Base-by-base conservation (phyloP, 148 eudicot species). In the Arbutus unedo region DNA sequence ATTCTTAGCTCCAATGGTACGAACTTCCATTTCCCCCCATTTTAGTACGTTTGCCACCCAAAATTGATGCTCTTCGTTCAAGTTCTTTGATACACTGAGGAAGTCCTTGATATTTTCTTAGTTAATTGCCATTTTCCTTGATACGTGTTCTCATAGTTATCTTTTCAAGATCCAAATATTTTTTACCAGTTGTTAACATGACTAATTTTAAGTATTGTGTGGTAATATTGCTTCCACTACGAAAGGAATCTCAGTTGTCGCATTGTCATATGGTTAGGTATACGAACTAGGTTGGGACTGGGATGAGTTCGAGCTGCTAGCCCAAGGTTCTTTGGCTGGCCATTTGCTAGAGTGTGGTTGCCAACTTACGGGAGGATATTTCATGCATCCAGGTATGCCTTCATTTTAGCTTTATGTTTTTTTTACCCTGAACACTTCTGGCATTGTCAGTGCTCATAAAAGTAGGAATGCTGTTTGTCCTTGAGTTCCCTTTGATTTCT, bases 271-370 rank as follows among this genome's bases (percentile, higher is more conserved):
- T 84, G 64, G 66, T 55, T 88, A 97, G 99, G 90, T 97, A 57
- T 97, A 94, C 85, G 99, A 97, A 86, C 90, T 97, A 76, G 99
- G 99, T 57, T 97, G 99, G 99, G 88, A 97, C 83, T 97, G 97
- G 97, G 85, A 93, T 89, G 97, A 94, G 78, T 82, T 87, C 18
- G 91, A 89, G 64, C 83, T 83, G 81, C 88, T 97, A 49, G 98
- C 99, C 25, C 98, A 93, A 85, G 99, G 99, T 72, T 82, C 95
- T 84, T 85, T 97, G 84, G 99, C 98, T 67, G 99, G 98, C 50
- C 99, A 97, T 81, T 93, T 97, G 85, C 87, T 97, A 79, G 99
- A 97, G 88, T 97, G 99, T 83, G 99, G 99, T 79, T 95, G 99
- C 89, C 99, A 97, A 77, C 93, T 97, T 64, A 97, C 98, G 66